phyloP scores from a whole-genome alignment of 176 grass and related monocot species.

The Calamus simplicifolius region DNA sequence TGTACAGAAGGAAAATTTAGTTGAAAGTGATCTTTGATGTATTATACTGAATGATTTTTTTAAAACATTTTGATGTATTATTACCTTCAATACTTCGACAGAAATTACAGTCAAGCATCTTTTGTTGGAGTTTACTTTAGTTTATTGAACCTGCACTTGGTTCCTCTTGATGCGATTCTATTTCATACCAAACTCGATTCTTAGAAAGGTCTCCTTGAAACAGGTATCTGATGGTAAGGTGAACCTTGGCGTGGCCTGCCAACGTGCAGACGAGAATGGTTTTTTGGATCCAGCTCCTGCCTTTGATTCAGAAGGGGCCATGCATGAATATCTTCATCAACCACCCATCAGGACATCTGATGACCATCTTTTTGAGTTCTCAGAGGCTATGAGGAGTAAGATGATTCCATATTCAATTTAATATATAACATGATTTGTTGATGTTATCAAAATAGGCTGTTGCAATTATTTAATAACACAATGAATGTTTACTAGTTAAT shows the following conservation, averaged over 20 bases:
- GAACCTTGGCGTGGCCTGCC: constrained; percentile 23
- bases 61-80: too few species aligned
- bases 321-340: constrained; percentile 57
- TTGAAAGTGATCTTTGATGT: too few species aligned
- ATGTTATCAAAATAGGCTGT: background rate
- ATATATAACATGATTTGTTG: constrained; percentile 7
- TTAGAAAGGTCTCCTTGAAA: background rate
- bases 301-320: constrained; percentile 34
- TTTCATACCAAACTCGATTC: too few species aligned
- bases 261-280: constrained; percentile 40
- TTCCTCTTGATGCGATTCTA: too few species aligned
- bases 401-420: background rate
- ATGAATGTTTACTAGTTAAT: too few species aligned
- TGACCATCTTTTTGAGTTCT: constrained; percentile 85
- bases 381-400: constrained; percentile 86
- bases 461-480: too few species aligned
- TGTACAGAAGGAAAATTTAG: too few species aligned
- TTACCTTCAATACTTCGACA: too few species aligned
- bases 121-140: too few species aligned
- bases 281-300: constrained; percentile 28
- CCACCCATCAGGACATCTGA: constrained; percentile 65
- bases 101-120: too few species aligned
- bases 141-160: too few species aligned
- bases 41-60: too few species aligned
- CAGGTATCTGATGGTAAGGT: constrained; percentile 40